These are phyloP conservation scores for Rosa lucieae DNA, from an alignment of 306 rosid genomes.

Conservation along the genomic window DNA sequence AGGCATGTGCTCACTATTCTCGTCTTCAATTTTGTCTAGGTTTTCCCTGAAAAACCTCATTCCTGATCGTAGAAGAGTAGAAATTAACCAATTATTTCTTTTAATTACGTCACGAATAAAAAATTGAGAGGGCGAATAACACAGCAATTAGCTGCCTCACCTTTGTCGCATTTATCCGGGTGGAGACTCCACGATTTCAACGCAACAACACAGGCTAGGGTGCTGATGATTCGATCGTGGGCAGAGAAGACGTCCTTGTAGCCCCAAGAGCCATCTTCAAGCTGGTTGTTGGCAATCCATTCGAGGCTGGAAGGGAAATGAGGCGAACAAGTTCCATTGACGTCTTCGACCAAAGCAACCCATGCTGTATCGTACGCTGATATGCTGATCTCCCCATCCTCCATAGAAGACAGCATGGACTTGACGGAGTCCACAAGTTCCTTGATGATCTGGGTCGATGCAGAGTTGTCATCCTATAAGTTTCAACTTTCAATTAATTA, in stretches of 20 bases:
- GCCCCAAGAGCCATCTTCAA: slow-evolving; percentile 93
- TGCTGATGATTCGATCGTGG: slow-evolving; percentile 75
- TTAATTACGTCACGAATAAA: background rate
- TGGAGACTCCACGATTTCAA: slow-evolving; percentile 61
- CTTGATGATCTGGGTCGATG: slow-evolving; percentile 40
- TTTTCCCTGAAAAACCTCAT: slow-evolving; percentile 58
- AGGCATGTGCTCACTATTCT: slow-evolving; percentile 78
- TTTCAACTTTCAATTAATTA: background rate
- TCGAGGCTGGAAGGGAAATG: slow-evolving; percentile 69
- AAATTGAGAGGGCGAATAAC: background rate
- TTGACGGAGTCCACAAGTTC: slow-evolving; percentile 40
- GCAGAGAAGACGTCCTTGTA: slow-evolving; percentile 54
- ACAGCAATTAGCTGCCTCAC: slow-evolving; percentile 24
- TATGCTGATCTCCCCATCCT: slow-evolving; percentile 68
- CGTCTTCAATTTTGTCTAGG: slow-evolving; percentile 54
- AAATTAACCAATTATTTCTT: background rate
- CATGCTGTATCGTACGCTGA: slow-evolving; percentile 98
- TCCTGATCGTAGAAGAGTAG: slow-evolving; percentile 30
- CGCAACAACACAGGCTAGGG: slow-evolving; percentile 83
- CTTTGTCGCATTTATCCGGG: slow-evolving; percentile 59
- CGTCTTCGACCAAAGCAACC: slow-evolving; percentile 75
- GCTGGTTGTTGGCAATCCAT: slow-evolving; percentile 84
- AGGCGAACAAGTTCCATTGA: slow-evolving; percentile 51
- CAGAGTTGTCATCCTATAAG: slow-evolving; percentile 20
- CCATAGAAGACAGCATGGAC: slow-evolving; percentile 58